These are phyloP conservation scores for Penicillium pulvis DNA, from an alignment of 495 filamentous ascomycete species.

Conservation along the genomic window DNA sequence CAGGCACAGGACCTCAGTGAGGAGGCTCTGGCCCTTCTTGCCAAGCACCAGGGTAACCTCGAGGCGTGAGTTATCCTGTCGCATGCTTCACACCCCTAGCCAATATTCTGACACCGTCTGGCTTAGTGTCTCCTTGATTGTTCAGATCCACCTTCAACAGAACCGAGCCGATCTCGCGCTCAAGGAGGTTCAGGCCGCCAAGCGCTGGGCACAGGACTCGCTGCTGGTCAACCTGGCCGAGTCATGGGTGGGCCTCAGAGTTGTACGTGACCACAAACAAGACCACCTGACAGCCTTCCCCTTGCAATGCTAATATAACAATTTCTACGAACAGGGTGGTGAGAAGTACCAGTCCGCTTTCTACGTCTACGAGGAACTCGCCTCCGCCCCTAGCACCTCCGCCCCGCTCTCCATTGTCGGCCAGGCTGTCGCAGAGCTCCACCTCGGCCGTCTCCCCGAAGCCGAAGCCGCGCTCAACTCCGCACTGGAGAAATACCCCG, in stretches of 20 bases:
- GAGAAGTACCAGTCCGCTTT: conserved; percentile 96
- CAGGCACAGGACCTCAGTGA: conserved; percentile 76
- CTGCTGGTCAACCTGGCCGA: conserved; percentile 93
- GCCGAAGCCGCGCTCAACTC: conserved; percentile 83
- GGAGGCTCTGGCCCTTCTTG: conserved; percentile 76
- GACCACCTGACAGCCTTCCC: background rate
- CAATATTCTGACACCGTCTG: conserved; percentile 9
- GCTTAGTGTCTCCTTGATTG: conserved; percentile 66
- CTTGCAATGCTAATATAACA: background rate
- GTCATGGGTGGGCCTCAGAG: conserved; percentile 87
- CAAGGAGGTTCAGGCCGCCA: conserved; percentile 86
- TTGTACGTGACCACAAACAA: conserved; percentile 57
- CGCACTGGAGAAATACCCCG: conserved; percentile 72
- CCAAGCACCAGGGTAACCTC: conserved; percentile 77
- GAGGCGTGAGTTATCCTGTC: conserved; percentile 67
- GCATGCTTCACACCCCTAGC: background rate
- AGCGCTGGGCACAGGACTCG: conserved; percentile 94
- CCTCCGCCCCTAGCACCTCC: conserved; percentile 73
- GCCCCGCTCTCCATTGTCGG: conserved; percentile 68
- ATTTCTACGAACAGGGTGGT: conserved; percentile 62
- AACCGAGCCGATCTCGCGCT: conserved; percentile 87
- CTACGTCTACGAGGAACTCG: conserved; percentile 98
- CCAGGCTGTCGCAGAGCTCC: conserved; percentile 90
- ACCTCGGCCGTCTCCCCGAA: conserved; percentile 86
- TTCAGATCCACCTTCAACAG: conserved; percentile 89